Conservation (phyloP, 192 early-diverging fungal species). For the Coemansia sp. region DNA sequence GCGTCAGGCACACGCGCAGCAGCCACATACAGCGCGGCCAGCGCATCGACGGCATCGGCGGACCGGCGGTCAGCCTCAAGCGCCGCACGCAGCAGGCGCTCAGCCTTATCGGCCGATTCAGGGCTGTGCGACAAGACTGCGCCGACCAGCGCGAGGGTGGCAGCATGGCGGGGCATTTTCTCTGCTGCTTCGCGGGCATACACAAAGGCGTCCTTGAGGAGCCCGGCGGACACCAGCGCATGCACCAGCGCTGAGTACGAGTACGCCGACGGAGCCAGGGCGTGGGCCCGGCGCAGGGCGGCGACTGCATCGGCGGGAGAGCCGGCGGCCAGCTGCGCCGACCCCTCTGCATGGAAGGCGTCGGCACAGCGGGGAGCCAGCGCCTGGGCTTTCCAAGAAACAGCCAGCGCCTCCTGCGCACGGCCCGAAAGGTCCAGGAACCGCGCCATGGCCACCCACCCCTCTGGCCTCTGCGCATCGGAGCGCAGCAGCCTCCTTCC, state of each 20-base stretch:
- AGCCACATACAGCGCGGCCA: slow-evolving; percentile 45
- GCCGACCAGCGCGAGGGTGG: slow-evolving; percentile 35
- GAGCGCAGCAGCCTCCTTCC: slow-evolving; percentile 30
- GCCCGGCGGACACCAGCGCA: slow-evolving; percentile 18
- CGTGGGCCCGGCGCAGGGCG: slow-evolving; percentile 28
- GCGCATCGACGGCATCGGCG: slow-evolving; percentile 23
- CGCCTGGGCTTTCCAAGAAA: slow-evolving; percentile 48
- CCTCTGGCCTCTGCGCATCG: slow-evolving; percentile 35
- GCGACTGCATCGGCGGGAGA: slow-evolving; percentile 24
- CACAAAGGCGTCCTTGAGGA: slow-evolving; percentile 40
- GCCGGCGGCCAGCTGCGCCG: slow-evolving; percentile 30
- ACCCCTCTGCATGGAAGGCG: slow-evolving; percentile 35
- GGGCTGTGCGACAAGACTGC: slow-evolving; percentile 43
- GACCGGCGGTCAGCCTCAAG: slow-evolving; percentile 18
- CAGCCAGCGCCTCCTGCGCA: slow-evolving; percentile 40
- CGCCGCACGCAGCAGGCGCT: slow-evolving; percentile 22
- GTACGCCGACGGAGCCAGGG: slow-evolving; percentile 9
- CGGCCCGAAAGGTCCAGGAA: slow-evolving; percentile 26
- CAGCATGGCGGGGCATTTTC: slow-evolving; percentile 29
- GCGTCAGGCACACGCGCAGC: slow-evolving; percentile 7
- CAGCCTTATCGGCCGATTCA: slow-evolving; percentile 37
- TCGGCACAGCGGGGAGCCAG: slow-evolving; percentile 22
- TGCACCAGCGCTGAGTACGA: slow-evolving; percentile 28
- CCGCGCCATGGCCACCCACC: slow-evolving; percentile 50
- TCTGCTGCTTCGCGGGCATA: slow-evolving; percentile 42